Evolutionary conservation across 495 filamentous ascomycete species (phyloP), one percentile per base, ranked within the genome.

Genomic region (Platismatia glauca): DNA sequence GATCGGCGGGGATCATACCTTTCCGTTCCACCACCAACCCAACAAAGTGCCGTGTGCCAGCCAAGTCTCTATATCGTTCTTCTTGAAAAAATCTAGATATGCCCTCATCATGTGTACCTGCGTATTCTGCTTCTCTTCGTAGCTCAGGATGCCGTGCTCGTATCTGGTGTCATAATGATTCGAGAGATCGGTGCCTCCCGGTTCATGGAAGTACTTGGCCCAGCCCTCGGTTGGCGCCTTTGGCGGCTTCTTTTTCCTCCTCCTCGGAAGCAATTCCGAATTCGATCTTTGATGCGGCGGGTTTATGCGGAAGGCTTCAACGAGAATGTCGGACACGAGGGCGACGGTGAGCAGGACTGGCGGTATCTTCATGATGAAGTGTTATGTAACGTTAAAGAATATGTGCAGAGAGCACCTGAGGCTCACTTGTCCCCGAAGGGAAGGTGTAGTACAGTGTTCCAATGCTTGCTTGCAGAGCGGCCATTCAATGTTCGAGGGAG

Each of bases 21-120:
- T 82, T 22, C 85, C 87, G 69, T 90, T 92, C 90, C 90, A 95
- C 88, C 89, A 94, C 90, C 90, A 95, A 16, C 90, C 90, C 55
- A 95, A 74, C 53, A 95, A 76, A 20, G 90, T 92, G 29, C 90
- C 90, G 72, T 95, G 90, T 39, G 89, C 88, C 65, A 95, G 84
- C 90, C 90, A 95, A 7, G 90, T 91, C 70, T 91, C 87, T 61
- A 90, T 72, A 0, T 81, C 79, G 35, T 89, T 78, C 44, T 81
- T 74, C 18, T 77, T 72, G 65, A 88, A 85, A 61, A 81, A 85
- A 22, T 81, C 77, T 16, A 94, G 77, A 76, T 92, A 94, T 33
- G 89, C 82, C 52, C 84, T 83, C 66, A 92, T 80, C 65, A 94
- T 82, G 68, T 87, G 78, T 9, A 79, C 79, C 59, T 92, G 79